Evolutionary conservation across 805 yeast species (phyloP).

Genomic region (Myxozyma geophila): DNA sequence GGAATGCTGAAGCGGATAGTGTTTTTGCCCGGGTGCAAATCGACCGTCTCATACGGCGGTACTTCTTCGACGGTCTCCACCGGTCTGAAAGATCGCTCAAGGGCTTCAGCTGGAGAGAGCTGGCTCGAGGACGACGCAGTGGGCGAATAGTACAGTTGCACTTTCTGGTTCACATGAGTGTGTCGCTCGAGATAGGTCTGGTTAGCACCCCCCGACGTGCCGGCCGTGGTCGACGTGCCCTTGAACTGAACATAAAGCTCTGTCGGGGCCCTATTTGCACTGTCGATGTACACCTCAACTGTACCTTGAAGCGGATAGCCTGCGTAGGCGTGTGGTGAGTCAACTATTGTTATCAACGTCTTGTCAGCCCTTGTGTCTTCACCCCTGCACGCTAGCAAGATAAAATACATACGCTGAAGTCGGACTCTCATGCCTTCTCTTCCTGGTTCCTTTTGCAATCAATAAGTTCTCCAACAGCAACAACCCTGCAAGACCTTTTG

Average conservation of each 20-base stretch:
- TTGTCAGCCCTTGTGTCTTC: not conserved
- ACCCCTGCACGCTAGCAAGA: too few relatives aligned
- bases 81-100: not conserved
- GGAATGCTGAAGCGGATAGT: conserved; percentile 9
- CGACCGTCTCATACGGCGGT: conserved; percentile 8
- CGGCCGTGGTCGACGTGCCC: conserved; percentile 19
- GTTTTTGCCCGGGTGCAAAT: conserved; percentile 1
- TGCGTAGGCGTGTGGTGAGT: conserved; percentile 14
- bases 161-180: conserved; percentile 10
- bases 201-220: not conserved
- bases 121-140: not conserved
- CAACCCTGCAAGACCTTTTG: too few relatives aligned
- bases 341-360: conserved; percentile 1
- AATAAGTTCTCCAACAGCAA: too few relatives aligned
- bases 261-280: conserved; percentile 6
- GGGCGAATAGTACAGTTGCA: conserved; percentile 1
- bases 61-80: not conserved
- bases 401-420: conserved; percentile 6
- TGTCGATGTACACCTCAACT: conserved; percentile 7
- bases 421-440: not conserved
- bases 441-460: too few relatives aligned
- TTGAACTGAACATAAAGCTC: conserved; percentile 24
- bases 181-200: conserved; percentile 6
- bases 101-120: not conserved
- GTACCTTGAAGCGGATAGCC: conserved; percentile 17